Base-by-base conservation (phyloP, 2,329 filamentous ascomycete species). In the Ophiosphaerella korrae region DNA sequence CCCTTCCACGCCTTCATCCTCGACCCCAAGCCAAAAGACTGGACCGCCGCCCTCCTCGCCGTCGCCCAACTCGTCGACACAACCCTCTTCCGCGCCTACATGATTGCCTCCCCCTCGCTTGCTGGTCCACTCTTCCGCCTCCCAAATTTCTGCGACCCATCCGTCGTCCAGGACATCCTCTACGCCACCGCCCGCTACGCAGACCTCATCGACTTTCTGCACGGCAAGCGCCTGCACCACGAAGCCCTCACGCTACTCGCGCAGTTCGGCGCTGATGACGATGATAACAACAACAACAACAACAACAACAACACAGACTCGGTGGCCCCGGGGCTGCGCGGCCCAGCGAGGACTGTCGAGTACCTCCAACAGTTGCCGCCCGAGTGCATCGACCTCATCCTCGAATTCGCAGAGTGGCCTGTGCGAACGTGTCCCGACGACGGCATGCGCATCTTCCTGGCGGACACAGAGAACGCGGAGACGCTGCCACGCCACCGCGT, bases 181-280 rank as follows among this genome's bases (percentile, higher is more conserved):
- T 86, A 96, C 52, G 90, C 96, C 70, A 90, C 88, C 35, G 89
- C 89, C 50, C 86, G 92, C 29, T 97, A 96, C 74, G 93, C 88
- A 44, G 93, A 97, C 75, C 79, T 99, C 1, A 92, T 99, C n/a
- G 93, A 97, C 72, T 99, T 99, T 70, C 87, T 97, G 61, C 91
- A 95, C 65, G 94, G 94, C 57, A 99, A 99, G 77, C 92, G 88
- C 72, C 82, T 97, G 35, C 94, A 99, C 74, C 85, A 88, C 14
- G 87, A 95, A 67, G 93, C 94, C 0, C 77, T 99, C 14, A 88
- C 91, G 58, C 77, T 97, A 26, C 81, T 99, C 1, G 84, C 85
- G 61, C 88, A 87, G 57, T 97, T 97, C 62, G 93, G 93, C 14
- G 83, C 75, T 53, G 77, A 76, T 36, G 75, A 80, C 50, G 76